phyloP scores from a whole-genome alignment of 2,329 filamentous ascomycete genomes.

The Penicillium sp. region DNA sequence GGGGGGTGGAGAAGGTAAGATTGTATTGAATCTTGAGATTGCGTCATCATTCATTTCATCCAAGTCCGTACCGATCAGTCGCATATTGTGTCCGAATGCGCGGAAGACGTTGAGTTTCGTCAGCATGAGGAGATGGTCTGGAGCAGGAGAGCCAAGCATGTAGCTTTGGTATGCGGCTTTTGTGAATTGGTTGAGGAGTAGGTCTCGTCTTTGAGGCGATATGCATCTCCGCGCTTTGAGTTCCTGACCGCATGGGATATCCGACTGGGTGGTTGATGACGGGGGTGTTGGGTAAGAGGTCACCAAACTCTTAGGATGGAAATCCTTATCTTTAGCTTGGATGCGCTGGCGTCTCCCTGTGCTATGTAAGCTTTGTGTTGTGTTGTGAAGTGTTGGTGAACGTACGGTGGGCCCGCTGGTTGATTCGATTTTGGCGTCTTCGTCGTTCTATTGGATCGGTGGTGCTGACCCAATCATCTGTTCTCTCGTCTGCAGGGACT shows the following conservation, averaged over 20 bases:
- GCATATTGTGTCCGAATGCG: conserved; percentile 31
- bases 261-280: not conserved
- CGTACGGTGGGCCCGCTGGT: conserved; percentile 33
- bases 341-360: conserved; percentile 25
- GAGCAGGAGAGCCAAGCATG: conserved; percentile 22
- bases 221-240: conserved; percentile 1
- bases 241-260: not conserved
- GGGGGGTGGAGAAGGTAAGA: not conserved
- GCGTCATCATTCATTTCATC: conserved; percentile 30
- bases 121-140: conserved; percentile 36
- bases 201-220: not conserved
- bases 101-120: conserved; percentile 39
- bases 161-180: conserved; percentile 27
- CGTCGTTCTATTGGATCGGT: conserved; percentile 29
- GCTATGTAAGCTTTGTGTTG: not conserved
- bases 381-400: not conserved
- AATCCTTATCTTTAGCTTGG: conserved; percentile 8
- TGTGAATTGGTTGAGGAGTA: conserved; percentile 20
- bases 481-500: not conserved
- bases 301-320: conserved; percentile 13
- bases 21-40: conserved; percentile 27
- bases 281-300: not conserved
- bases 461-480: conserved; percentile 28
- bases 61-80: conserved; percentile 26
- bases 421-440: conserved; percentile 32